Evolutionary conservation across 2,329 filamentous ascomycete genomes (phyloP), one percentile per base, ranked within the genome.

Genomic region (Alternaria triticina): DNA sequence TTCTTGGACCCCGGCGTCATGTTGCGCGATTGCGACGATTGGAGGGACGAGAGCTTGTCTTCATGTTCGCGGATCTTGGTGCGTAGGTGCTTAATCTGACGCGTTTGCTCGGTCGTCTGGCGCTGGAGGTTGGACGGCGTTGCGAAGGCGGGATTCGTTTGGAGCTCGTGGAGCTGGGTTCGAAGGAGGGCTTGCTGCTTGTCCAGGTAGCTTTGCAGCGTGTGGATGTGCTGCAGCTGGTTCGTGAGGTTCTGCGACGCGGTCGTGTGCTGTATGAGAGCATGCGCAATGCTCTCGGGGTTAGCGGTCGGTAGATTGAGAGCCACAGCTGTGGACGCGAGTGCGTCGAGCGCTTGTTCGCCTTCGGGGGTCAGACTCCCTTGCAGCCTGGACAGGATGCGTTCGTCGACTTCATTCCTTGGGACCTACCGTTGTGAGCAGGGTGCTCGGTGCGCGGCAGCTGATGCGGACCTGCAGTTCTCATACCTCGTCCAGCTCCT

Each of bases 91-190:
- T 93, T 93, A 52, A 90, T 87, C 59, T 86, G 88, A 58, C 91
- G 88, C 67, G 90, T 88, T 80, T 91, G 87, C 54, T 96, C 90
- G 5, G 90, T 84, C n/a, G 93, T 95, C 68, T 90, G 86, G 68
- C 88, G 88, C 11, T 88, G 86, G 4, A 94, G 81, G 0, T 87
- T 74, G 0, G 88, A 80, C 0, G 87, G 85, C 15, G 86, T 68
- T n/a, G 75, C 62, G 67, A 83, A 83, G 0, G 73, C 73, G 6
- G 78, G 76, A 12, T 76, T 70, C 10, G 64, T 67, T 55, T 73
- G 70, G 2, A 82, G 64, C n/a, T 72, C 59, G 13, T 65, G 58
- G 33, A 81, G 73, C 30, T 78, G 76, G 10, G 67, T 60, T 20
- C 71, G 72, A 3, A 82, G 72, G 12, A 73, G 54, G 0, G 69